Base-by-base conservation (phyloP, 78 protist species). In the Polysphondylium violaceum region DNA sequence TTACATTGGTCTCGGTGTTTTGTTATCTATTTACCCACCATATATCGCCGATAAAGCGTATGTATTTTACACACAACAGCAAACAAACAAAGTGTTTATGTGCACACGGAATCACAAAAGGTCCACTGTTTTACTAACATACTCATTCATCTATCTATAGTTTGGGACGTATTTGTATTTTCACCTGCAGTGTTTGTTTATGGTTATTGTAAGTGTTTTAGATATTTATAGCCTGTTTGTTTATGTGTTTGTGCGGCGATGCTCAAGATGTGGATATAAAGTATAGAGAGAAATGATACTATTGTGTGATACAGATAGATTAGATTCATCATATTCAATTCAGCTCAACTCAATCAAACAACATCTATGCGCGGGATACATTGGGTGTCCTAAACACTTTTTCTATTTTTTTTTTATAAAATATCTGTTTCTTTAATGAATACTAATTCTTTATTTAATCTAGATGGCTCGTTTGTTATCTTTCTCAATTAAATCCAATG, bases 401-500 rank as follows among this genome's bases (percentile, higher is more conserved):
- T n/a, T n/a, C n/a, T n/a, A n/a, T n/a, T n/a, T n/a, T n/a, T n/a
- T 58, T 58, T 23, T 58, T 58, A 7, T 59, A 58, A 27, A 23
- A 25, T 59, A 2, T 14, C 38, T 60, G 29, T 23, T 31, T 17
- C 0, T 31, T 31, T 31, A 16, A 11, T 31, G 0, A 29, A n/a
- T n/a, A n/a, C n/a, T n/a, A n/a, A n/a, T n/a, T n/a, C n/a, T n/a
- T n/a, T n/a, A n/a, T 23, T 60, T 47, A 43, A 43, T 77, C 19
- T 56, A 79, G 76, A 79, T 67, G 88, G 88, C 36, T 79, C 14
- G 14, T 55, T 53, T 79, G 88, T 67, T 79, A 27, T 55, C 50
- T 79, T 65, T 79, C 88, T 23, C 76, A 79, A 67, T 67, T 79
- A 76, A 50, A 79, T 36, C 76, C 76, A 67, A 67, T 51, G 76